Percentiles rank a stretch among this genome's conserved stretches.
These are phyloP conservation scores for Saccharum officinarum DNA, from an alignment of 176 grass and related monocot species.

Conservation along the genomic window DNA sequence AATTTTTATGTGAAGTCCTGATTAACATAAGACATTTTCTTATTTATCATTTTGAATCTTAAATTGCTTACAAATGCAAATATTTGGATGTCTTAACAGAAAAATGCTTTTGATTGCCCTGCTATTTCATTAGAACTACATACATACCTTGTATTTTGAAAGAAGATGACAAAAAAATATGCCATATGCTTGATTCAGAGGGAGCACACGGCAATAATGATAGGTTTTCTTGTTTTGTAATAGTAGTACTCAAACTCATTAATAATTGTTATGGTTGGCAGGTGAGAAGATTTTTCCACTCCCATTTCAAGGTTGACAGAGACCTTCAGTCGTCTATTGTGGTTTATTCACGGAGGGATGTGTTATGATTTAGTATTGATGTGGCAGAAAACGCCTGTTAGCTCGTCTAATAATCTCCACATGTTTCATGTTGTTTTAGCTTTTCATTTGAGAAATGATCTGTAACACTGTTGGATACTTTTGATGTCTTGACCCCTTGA, in stretches of 20 bases:
- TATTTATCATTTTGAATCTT: not conserved
- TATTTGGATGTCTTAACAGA: not conserved
- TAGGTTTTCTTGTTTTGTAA: not conserved
- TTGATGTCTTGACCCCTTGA: conserved; percentile 5
- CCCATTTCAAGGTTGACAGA: conserved; percentile 90
- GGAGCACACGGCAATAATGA: not conserved
- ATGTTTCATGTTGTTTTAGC: conserved; percentile 11
- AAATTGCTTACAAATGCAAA: not conserved
- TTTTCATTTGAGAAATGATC: conserved; percentile 10
- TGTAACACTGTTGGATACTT: conserved; percentile 27
- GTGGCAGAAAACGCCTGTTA: conserved; percentile 11
- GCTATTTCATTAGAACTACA: not conserved
- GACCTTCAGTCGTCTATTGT: conserved; percentile 76
- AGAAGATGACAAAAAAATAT: not conserved
- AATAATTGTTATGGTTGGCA: conserved; percentile 36
- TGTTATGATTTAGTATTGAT: conserved; percentile 20
- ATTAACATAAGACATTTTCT: not conserved
- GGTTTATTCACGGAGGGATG: conserved; percentile 46
- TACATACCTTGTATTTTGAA: not conserved
- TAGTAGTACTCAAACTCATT: not conserved
- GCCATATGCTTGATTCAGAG: not conserved
- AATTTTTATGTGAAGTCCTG: not conserved
- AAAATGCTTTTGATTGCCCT: not conserved
- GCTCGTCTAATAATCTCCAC: conserved; percentile 1
- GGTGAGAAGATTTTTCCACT: conserved; percentile 87